Evolutionary conservation across 352 stramenopile species (phyloP).

Genomic region (Phytophthora sansomeana): DNA sequence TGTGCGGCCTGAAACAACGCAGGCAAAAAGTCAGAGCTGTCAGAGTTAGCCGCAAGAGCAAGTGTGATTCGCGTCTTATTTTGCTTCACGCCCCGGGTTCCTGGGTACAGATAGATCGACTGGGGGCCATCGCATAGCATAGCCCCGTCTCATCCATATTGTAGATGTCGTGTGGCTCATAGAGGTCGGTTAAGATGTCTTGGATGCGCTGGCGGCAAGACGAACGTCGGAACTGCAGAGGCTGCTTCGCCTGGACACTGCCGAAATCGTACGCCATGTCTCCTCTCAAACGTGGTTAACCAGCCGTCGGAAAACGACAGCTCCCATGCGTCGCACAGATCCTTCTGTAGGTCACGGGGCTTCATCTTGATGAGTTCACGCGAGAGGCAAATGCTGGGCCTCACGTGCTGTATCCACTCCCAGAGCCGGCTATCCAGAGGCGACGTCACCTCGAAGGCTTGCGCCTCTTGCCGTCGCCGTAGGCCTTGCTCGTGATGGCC

Average conservation of each 20-base stretch:
- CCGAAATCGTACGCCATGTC: background rate
- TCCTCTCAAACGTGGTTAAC: background rate
- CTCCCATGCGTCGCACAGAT: conserved; percentile 10
- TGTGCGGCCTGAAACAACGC: background rate
- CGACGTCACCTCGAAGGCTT: conserved; percentile 14
- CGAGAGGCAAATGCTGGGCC: conserved; percentile 1
- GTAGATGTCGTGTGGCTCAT: conserved; percentile 5
- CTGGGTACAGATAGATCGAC: conserved; percentile 9
- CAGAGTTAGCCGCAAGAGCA: conserved; percentile 18
- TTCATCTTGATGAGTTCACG: conserved; percentile 7
- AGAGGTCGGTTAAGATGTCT: conserved; percentile 6
- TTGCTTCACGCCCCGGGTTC: conserved; percentile 2
- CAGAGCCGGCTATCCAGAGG: background rate
- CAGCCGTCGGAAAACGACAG: conserved; percentile 11
- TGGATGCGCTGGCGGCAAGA: background rate
- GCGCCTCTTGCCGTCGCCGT: conserved; percentile 12
- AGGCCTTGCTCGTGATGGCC: conserved; percentile 3
- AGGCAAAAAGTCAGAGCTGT: conserved; percentile 1
- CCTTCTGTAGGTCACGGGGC: conserved; percentile 7
- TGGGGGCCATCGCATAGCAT: conserved; percentile 15
- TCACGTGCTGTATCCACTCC: conserved; percentile 6
- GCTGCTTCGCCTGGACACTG: conserved; percentile 10
- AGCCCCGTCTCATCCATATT: conserved; percentile 15
- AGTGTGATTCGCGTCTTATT: conserved; percentile 17
- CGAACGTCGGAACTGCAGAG: conserved; percentile 2